Evolutionary conservation across 2,329 filamentous ascomycete genomes (phyloP).

Genomic region (Fusarium subglutinans): DNA sequence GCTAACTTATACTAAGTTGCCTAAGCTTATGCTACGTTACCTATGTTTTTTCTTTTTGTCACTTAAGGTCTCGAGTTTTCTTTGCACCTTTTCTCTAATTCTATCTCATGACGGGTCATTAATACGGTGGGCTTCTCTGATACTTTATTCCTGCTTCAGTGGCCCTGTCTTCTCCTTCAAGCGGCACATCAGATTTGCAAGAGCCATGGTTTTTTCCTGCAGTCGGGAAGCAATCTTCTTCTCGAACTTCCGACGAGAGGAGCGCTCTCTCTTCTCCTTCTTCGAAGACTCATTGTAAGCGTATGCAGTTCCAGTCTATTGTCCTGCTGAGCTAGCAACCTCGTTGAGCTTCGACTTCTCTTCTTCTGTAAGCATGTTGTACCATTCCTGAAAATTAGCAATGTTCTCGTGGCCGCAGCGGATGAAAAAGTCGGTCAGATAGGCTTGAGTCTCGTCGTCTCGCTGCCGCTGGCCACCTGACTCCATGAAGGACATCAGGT

Average conservation of each 20-base stretch:
- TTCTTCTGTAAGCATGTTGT: conserved; percentile 62
- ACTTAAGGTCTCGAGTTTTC: neutral
- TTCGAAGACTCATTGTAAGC: neutral
- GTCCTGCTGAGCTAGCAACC: conserved; percentile 50
- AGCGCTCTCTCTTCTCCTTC: neutral
- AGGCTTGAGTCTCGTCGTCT: conserved; percentile 91
- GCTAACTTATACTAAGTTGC: neutral
- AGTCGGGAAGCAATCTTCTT: neutral
- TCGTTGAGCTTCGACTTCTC: conserved; percentile 67
- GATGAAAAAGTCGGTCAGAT: conserved; percentile 84
- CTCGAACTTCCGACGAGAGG: conserved; percentile 9
- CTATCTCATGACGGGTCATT: conserved; percentile 39
- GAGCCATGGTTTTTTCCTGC: neutral
- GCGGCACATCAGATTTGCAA: neutral
- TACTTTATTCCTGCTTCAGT: neutral
- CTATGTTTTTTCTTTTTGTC: neutral
- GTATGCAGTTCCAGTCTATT: conserved; percentile 36
- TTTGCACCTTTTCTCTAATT: conserved; percentile 24
- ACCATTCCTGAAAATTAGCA: conserved; percentile 66
- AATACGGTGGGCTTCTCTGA: conserved; percentile 12
- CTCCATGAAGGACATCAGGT: conserved; percentile 82
- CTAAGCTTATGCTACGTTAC: neutral
- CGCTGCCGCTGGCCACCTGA: conserved; percentile 67
- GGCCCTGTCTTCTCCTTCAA: conserved; percentile 1
- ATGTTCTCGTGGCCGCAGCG: conserved; percentile 64